A percentile compares a stretch with the other conserved stretches of the same genome.
phyloP scores from a whole-genome alignment of 2,329 filamentous ascomycete species.

The Fusarium mundagurra region DNA sequence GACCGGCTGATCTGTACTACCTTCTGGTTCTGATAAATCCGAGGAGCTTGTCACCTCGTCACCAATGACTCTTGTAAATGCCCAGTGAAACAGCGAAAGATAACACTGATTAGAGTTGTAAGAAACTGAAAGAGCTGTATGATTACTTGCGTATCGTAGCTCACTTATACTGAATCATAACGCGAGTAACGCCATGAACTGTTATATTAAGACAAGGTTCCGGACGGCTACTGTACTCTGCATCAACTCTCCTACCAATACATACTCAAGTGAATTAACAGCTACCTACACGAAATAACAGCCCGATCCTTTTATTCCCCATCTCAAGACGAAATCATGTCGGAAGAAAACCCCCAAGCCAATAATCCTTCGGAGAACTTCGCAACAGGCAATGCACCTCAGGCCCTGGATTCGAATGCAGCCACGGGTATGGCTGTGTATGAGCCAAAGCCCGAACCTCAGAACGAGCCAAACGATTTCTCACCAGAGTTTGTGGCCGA shows the following conservation, averaged over 20 bases:
- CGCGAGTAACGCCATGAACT: rapidly evolving
- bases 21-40: rapidly evolving
- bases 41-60: neutral
- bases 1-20: neutral
- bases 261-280: rapidly evolving
- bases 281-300: rapidly evolving
- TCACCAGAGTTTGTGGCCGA: too few species aligned
- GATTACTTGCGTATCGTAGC: too few species aligned
- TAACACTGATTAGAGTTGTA: neutral
- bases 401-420: neutral
- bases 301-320: rapidly evolving
- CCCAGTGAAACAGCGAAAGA: neutral
- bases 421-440: neutral
- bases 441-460: rapidly evolving
- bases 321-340: rapidly evolving
- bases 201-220: neutral
- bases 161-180: neutral
- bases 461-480: neutral
- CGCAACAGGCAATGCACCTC: neutral
- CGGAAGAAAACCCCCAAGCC: neutral
- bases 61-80: neutral
- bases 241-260: neutral
- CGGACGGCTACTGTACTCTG: neutral
- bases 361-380: too few species aligned
- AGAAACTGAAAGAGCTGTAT: rapidly evolving